A percentile compares a stretch with the other conserved stretches of the same genome.
Conservation (phyloP, 1,284 basidiomycete genomes). For the Fomitopsis schrenkii region DNA sequence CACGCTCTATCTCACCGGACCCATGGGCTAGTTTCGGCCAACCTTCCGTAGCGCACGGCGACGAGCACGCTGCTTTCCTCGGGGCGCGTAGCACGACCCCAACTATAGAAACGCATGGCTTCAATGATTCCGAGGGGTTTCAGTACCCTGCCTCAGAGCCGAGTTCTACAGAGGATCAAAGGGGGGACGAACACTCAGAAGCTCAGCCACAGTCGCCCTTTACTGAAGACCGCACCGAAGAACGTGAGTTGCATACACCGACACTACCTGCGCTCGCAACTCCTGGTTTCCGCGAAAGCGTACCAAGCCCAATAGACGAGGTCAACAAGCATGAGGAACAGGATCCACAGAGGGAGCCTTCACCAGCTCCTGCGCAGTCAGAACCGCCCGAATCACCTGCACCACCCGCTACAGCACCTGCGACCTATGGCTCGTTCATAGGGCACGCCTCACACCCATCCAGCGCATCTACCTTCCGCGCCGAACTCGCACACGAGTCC, state of each 20-base stretch:
- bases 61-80: constrained; percentile 16
- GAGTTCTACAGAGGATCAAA: constrained; percentile 44
- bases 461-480: constrained; percentile 15
- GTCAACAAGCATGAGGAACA: constrained; percentile 17
- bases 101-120: constrained; percentile 4
- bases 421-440: not conserved
- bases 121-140: constrained; percentile 6
- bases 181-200: constrained; percentile 18
- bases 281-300: constrained; percentile 29
- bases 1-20: constrained; percentile 65
- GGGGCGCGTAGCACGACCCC: constrained; percentile 14
- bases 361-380: constrained; percentile 14
- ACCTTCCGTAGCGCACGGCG: constrained; percentile 23
- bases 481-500: constrained; percentile 36
- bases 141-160: not conserved
- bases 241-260: constrained; percentile 19
- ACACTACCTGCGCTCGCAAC: constrained; percentile 12
- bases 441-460: constrained; percentile 7
- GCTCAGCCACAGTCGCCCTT: constrained; percentile 14
- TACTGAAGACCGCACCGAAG: constrained; percentile 21
- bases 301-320: constrained; percentile 21
- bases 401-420: constrained; percentile 5
- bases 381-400: constrained; percentile 16
- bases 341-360: constrained; percentile 19
- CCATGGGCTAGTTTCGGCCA: constrained; percentile 60